Percentiles rank a stretch among this genome's conserved stretches.
Evolutionary conservation across 2,329 filamentous ascomycete species (phyloP).

Genomic region (Fusarium incarnatum): DNA sequence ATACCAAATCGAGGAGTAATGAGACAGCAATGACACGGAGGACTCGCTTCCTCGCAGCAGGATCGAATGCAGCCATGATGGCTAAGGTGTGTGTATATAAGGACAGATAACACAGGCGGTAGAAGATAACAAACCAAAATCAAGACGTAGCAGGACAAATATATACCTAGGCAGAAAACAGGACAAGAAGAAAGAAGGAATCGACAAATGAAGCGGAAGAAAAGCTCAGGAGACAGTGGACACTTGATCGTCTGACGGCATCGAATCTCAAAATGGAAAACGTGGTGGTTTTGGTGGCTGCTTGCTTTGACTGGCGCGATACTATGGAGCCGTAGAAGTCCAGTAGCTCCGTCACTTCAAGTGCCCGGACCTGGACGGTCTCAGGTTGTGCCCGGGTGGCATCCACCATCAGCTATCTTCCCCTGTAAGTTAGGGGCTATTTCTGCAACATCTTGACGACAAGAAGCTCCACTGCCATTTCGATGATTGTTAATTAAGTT

Average conservation of each 20-base stretch:
- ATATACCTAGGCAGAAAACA: neutral
- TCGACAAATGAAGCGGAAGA: constrained; percentile 13
- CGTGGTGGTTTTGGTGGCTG: constrained; percentile 38
- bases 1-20: constrained; percentile 87
- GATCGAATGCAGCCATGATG: constrained; percentile 61
- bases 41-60: constrained; percentile 78
- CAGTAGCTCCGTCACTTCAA: constrained; percentile 22
- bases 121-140: neutral
- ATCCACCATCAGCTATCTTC: constrained; percentile 3
- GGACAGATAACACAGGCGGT: neutral
- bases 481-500: constrained; percentile 10
- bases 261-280: constrained; percentile 28
- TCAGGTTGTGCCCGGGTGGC: constrained; percentile 19
- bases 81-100: constrained; percentile 2
- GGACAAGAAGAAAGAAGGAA: neutral
- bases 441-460: constrained; percentile 26
- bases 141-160: neutral
- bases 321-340: neutral
- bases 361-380: neutral
- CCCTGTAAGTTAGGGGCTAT: constrained; percentile 31
- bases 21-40: constrained; percentile 90
- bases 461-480: constrained; percentile 10
- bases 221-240: constrained; percentile 38
- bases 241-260: constrained; percentile 39
- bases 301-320: constrained; percentile 24